phyloP scores from a whole-genome alignment of 257 asterid species.

The Solanum commersonii region DNA sequence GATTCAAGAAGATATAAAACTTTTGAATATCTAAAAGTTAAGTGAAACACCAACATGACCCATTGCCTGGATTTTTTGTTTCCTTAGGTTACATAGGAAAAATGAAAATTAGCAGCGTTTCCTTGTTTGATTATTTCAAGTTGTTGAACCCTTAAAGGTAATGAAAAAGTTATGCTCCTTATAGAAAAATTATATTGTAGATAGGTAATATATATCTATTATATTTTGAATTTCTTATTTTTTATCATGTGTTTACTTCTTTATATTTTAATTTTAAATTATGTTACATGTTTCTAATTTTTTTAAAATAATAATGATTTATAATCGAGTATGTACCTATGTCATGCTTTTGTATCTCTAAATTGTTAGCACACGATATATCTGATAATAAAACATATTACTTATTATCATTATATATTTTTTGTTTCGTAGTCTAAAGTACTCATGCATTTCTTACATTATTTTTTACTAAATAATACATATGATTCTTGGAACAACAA shows the following conservation, averaged over 20 bases:
- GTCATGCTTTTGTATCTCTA: background rate
- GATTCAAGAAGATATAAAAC: background rate
- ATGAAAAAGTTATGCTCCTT: background rate
- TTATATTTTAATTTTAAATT: no score
- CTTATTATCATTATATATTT: no score
- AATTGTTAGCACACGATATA: no score
- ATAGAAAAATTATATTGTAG: background rate
- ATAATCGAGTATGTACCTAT: background rate
- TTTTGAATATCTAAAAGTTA: background rate
- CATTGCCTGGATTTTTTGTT: background rate
- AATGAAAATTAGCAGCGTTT: background rate
- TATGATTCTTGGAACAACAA: no score
- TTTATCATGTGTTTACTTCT: background rate
- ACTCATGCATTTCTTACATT: background rate
- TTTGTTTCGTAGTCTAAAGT: no score
- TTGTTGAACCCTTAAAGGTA: background rate
- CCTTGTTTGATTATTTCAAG: no score
- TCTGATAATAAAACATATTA: no score
- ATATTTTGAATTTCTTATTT: no score
- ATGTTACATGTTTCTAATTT: no score
- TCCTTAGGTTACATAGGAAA: background rate
- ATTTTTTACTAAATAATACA: no score
- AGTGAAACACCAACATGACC: background rate
- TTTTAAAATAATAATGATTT: no score
- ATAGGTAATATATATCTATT: background rate